These are phyloP conservation scores for Alternaria atra DNA, from an alignment of 2,329 filamentous ascomycete genomes.

Conservation along the genomic window DNA sequence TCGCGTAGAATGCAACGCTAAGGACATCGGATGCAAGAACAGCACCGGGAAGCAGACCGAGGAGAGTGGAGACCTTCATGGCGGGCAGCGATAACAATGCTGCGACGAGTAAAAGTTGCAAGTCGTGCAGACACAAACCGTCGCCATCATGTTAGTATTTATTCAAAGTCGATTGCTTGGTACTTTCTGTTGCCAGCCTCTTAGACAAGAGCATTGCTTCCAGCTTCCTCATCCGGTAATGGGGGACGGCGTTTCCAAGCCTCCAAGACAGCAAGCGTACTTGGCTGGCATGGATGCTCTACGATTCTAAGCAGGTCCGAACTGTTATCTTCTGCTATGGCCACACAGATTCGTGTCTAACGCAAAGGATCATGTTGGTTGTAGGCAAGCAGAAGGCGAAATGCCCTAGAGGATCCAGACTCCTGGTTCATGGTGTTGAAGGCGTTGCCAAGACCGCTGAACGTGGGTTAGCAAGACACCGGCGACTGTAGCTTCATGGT, in stretches of 20 bases:
- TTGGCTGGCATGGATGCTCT: slow-evolving; percentile 25
- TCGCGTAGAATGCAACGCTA: slow-evolving; percentile 40
- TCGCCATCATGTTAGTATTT: slow-evolving; percentile 15
- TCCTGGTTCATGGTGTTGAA: slow-evolving; percentile 16
- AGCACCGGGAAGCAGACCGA: slow-evolving; percentile 35
- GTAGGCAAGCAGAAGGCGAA: background rate
- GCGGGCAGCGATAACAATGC: slow-evolving; percentile 2
- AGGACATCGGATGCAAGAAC: slow-evolving; percentile 40
- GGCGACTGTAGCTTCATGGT: background rate
- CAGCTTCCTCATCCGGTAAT: slow-evolving; percentile 25
- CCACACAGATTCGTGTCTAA: slow-evolving; percentile 4
- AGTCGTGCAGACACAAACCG: slow-evolving; percentile 11
- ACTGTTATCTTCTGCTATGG: slow-evolving; percentile 26
- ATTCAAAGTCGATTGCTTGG: slow-evolving; percentile 6
- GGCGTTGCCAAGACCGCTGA: slow-evolving; percentile 16
- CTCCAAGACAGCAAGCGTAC: slow-evolving; percentile 27
- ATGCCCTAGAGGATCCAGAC: slow-evolving; percentile 7
- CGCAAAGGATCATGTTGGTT: background rate
- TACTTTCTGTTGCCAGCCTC: slow-evolving; percentile 3
- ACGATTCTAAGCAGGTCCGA: slow-evolving; percentile 31
- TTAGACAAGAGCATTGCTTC: slow-evolving; percentile 8
- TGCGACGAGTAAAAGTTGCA: slow-evolving; percentile 6
- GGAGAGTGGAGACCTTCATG: slow-evolving; percentile 41
- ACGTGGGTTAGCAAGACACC: slow-evolving; percentile 3
- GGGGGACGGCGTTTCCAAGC: slow-evolving; percentile 13